Percentiles rank a stretch among this genome's conserved stretches.
Conservation (phyloP, 2,329 filamentous ascomycete genomes). For the Arthrocladium fulminans region DNA sequence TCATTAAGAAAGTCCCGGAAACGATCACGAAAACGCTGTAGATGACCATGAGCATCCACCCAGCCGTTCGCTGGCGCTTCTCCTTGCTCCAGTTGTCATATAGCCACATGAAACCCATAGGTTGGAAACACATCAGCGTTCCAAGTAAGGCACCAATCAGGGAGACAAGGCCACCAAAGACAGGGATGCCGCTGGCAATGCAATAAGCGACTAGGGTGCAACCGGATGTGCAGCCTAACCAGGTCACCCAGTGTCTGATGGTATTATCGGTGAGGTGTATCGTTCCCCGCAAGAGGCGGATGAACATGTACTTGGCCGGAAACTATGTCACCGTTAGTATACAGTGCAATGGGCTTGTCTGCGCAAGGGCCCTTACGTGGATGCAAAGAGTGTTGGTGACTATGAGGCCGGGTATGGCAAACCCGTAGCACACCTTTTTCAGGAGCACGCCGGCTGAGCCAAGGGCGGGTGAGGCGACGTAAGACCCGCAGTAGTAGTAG, state of each 20-base stretch:
- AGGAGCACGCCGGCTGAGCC: too few relatives aligned
- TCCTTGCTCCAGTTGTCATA: constrained; percentile 36
- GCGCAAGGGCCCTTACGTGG: too few relatives aligned
- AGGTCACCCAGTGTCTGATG: constrained; percentile 44
- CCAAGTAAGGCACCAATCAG: constrained; percentile 56
- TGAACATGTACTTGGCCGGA: constrained; percentile 57
- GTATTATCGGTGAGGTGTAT: constrained; percentile 42
- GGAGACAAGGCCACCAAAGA: constrained; percentile 59
- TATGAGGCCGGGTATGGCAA: too few relatives aligned
- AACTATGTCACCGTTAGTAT: background rate
- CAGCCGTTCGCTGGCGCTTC: constrained; percentile 24
- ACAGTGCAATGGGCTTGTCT: too few relatives aligned
- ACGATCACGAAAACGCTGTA: constrained; percentile 37
- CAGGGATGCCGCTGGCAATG: constrained; percentile 60
- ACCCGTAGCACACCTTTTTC: too few relatives aligned
- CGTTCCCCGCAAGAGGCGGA: constrained; percentile 47
- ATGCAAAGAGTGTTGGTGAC: too few relatives aligned
- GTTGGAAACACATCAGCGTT: constrained; percentile 41
- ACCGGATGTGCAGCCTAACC: constrained; percentile 48
- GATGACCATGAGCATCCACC: constrained; percentile 30
- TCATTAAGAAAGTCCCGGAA: constrained; percentile 38
- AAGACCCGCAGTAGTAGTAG: too few relatives aligned
- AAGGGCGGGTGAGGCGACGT: too few relatives aligned
- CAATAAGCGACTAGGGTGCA: constrained; percentile 57
- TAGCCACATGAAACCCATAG: constrained; percentile 45